These are phyloP conservation scores for Quercus alba DNA, from an alignment of 306 rosid genomes.

Conservation along the genomic window DNA sequence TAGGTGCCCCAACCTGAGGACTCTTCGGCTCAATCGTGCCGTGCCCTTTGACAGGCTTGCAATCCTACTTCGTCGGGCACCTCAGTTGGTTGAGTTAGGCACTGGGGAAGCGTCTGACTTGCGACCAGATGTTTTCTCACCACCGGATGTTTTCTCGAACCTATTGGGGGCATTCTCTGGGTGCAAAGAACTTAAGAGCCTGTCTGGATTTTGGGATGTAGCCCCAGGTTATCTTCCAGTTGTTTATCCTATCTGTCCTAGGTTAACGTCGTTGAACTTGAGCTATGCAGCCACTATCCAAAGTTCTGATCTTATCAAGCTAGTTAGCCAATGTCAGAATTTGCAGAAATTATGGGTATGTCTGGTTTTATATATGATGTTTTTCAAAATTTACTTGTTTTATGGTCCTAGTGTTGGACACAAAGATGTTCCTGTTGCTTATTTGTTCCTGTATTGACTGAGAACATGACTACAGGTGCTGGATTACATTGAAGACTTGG, in stretches of 20 bases:
- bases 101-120: slow-evolving; percentile 69
- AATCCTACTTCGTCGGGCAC: slow-evolving; percentile 60
- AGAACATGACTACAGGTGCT: slow-evolving; percentile 57
- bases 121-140: slow-evolving; percentile 56
- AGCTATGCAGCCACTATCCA: slow-evolving; percentile 61
- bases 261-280: slow-evolving; percentile 67
- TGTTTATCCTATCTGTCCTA: slow-evolving; percentile 64
- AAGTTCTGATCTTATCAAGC: slow-evolving; percentile 72
- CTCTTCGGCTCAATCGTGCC: slow-evolving; percentile 79
- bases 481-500: slow-evolving; percentile 90
- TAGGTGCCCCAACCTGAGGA: slow-evolving; percentile 73
- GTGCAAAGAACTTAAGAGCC: slow-evolving; percentile 60
- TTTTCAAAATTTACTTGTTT: neutral
- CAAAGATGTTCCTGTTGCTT: neutral
- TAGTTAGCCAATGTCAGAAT: slow-evolving; percentile 65
- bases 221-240: slow-evolving; percentile 73
- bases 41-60: slow-evolving; percentile 76
- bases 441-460: slow-evolving; percentile 28
- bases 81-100: slow-evolving; percentile 80
- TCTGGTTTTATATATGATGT: neutral
- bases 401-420: slow-evolving; percentile 6
- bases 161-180: slow-evolving; percentile 44
- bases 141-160: slow-evolving; percentile 54
- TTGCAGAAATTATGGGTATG: slow-evolving; percentile 89
- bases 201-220: slow-evolving; percentile 92